These are phyloP conservation scores for Terfezia boudieri DNA, from an alignment of 495 filamentous ascomycete species.

Conservation along the genomic window DNA sequence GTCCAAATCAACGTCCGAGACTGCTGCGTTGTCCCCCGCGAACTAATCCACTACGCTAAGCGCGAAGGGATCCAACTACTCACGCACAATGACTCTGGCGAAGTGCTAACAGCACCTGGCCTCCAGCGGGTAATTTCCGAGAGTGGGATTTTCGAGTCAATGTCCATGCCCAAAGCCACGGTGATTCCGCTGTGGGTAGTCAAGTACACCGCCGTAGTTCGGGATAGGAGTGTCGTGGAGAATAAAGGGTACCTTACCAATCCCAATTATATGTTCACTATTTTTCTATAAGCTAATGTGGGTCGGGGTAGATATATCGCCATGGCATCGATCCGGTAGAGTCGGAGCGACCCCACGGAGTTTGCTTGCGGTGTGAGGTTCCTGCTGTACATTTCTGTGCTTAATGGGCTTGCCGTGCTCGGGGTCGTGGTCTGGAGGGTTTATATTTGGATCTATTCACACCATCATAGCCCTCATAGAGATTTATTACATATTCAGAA, in stretches of 20 bases:
- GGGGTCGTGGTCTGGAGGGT: too few species aligned
- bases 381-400: too few species aligned
- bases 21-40: conserved; percentile 86
- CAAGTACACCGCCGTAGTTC: conserved; percentile 96
- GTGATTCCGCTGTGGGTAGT: conserved; percentile 81
- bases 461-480: too few species aligned
- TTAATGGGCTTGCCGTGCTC: too few species aligned
- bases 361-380: too few species aligned
- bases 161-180: background rate
- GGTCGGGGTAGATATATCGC: conserved; percentile 13
- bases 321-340: conserved; percentile 13
- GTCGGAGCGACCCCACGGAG: background rate
- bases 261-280: background rate
- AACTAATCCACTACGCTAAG: conserved; percentile 66
- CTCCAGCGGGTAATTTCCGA: conserved; percentile 5
- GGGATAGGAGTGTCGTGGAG: conserved; percentile 88
- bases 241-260: conserved; percentile 87
- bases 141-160: background rate
- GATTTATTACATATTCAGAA: too few species aligned
- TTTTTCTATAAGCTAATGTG: background rate
- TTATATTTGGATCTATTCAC: too few species aligned
- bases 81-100: conserved; percentile 76
- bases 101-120: conserved; percentile 37
- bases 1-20: conserved; percentile 96
- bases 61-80: conserved; percentile 65